Evolutionary conservation across 495 filamentous ascomycete species (phyloP).

Genomic region (Tuber indicum): DNA sequence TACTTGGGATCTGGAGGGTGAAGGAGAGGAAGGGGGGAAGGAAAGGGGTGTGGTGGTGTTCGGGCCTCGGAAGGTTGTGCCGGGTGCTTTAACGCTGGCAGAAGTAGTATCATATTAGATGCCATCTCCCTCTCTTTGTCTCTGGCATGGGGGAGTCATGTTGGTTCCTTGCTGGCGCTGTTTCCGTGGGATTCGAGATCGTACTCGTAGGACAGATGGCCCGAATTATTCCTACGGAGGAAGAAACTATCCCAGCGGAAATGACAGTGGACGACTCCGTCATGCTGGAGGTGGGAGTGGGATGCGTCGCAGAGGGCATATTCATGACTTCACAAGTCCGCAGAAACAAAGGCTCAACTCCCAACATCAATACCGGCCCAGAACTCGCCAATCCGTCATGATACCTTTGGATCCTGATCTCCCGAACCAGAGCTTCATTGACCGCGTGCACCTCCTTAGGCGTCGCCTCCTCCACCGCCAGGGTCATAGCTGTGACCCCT

Average conservation of each 20-base stretch:
- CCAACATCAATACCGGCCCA: constrained; percentile 3
- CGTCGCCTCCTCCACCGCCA: constrained; percentile 7
- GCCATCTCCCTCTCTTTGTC: constrained; percentile 27
- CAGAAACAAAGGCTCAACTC: constrained; percentile 10
- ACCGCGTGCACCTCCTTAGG: constrained; percentile 12
- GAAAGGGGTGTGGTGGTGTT: constrained; percentile 12
- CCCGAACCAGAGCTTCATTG: constrained; percentile 5
- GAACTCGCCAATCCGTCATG: constrained; percentile 10
- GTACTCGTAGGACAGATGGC: constrained; percentile 4
- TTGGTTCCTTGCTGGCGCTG: constrained; percentile 1
- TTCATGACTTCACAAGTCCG: constrained; percentile 17
- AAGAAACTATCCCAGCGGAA: constrained; percentile 10
- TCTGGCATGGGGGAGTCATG: constrained; percentile 22
- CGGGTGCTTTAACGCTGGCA: constrained; percentile 20
- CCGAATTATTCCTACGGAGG: not conserved
- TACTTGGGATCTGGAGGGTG: constrained; percentile 42
- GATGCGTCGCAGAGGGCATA: constrained; percentile 20
- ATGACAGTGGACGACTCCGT: constrained; percentile 11
- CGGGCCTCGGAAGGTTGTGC: constrained; percentile 6
- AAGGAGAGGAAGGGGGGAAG: constrained; percentile 37
- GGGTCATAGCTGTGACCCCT: not conserved
- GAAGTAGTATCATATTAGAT: constrained; percentile 14
- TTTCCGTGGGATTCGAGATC: not conserved
- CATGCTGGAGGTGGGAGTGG: constrained; percentile 12
- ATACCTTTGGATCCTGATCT: not conserved